Evolutionary conservation across 2,329 filamentous ascomycete species (phyloP).

Genomic region (Penicillium sumatraense): DNA sequence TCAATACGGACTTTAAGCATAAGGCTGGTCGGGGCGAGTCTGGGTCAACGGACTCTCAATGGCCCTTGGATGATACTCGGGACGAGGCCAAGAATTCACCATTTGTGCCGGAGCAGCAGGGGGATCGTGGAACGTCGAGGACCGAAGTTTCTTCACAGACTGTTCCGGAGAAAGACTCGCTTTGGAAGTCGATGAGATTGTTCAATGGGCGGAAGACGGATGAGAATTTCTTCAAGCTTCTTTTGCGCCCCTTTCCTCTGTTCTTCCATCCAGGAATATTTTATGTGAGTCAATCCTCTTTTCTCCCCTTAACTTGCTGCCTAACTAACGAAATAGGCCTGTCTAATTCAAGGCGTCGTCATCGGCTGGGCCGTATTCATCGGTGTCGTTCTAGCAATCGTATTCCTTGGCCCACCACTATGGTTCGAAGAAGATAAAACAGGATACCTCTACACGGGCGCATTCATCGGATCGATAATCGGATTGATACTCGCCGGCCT

Average conservation of each 20-base stretch:
- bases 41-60: conserved; percentile 17
- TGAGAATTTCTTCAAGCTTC: conserved; percentile 69
- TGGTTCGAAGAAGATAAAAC: conserved; percentile 81
- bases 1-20: conserved; percentile 71
- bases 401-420: conserved; percentile 79
- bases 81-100: conserved; percentile 16
- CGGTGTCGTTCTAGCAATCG: conserved; percentile 77
- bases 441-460: conserved; percentile 84
- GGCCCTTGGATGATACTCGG: conserved; percentile 10
- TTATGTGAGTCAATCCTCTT: conserved; percentile 41
- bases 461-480: conserved; percentile 79
- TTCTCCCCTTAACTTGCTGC: not conserved
- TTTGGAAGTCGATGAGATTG: conserved; percentile 63
- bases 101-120: conserved; percentile 1
- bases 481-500: conserved; percentile 78
- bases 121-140: conserved; percentile 5
- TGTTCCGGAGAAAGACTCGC: conserved; percentile 59
- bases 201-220: conserved; percentile 85
- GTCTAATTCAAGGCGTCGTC: conserved; percentile 81
- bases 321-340: conserved; percentile 47
- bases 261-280: conserved; percentile 84
- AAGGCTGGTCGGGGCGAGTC: conserved; percentile 31
- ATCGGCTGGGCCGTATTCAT: conserved; percentile 98
- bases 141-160: conserved; percentile 11
- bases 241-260: conserved; percentile 77